These are phyloP conservation scores for Favolaschia claudopus DNA, from an alignment of 768 basidiomycete genomes.

Conservation along the genomic window DNA sequence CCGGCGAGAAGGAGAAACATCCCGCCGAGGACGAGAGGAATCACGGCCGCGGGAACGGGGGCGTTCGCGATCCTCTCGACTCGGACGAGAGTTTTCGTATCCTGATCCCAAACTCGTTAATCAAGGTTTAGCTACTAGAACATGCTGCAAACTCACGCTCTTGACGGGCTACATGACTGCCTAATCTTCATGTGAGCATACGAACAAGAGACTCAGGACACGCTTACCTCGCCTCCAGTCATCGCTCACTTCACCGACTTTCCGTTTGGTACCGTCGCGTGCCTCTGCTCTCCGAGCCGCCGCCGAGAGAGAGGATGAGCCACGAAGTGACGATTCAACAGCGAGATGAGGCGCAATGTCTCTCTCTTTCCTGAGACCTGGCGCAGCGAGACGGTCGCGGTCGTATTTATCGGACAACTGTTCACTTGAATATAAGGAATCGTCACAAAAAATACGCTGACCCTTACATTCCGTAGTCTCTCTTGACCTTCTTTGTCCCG, in stretches of 20 bases:
- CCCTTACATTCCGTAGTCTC: constrained; percentile 74
- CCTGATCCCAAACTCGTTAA: constrained; percentile 41
- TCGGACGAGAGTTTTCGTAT: constrained; percentile 61
- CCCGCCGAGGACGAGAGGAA: constrained; percentile 66
- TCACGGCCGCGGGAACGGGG: constrained; percentile 72
- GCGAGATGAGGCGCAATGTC: constrained; percentile 70
- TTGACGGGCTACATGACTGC: constrained; percentile 54
- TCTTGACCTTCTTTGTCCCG: constrained; percentile 83
- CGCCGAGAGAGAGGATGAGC: constrained; percentile 45
- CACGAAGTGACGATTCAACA: constrained; percentile 49
- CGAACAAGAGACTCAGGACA: constrained; percentile 24
- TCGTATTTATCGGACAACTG: constrained; percentile 90
- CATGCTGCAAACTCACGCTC: constrained; percentile 57
- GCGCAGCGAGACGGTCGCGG: constrained; percentile 75
- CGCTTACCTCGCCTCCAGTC: constrained; percentile 86
- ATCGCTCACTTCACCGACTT: constrained; percentile 76
- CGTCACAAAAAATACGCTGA: constrained; percentile 1
- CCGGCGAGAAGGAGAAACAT: constrained; percentile 60
- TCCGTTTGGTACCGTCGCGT: constrained; percentile 69
- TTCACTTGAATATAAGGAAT: constrained; percentile 5
- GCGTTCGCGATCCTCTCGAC: constrained; percentile 70
- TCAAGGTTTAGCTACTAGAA: constrained; percentile 3
- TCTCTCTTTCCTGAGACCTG: constrained; percentile 68
- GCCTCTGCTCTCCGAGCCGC: constrained; percentile 63
- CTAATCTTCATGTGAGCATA: constrained; percentile 54